A percentile compares a stretch with the other conserved stretches of the same genome.
phyloP scores from a whole-genome alignment of 257 asterid genomes.

The Solanum ahanhuiri region DNA sequence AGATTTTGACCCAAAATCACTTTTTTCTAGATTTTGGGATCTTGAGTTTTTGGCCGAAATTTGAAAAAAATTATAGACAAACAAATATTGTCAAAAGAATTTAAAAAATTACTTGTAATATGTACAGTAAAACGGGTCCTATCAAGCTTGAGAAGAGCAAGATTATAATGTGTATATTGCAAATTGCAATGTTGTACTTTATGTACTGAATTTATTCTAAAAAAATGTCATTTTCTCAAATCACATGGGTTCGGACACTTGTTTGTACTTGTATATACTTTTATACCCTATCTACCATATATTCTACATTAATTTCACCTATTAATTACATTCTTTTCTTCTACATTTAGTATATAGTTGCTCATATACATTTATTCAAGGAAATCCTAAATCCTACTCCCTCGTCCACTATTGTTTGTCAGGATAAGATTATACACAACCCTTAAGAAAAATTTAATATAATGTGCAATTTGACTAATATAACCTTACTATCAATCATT shows the following conservation, averaged over 20 bases:
- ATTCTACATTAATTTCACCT: no score
- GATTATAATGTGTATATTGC: background rate
- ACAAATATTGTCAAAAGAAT: background rate
- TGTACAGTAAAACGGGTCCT: background rate
- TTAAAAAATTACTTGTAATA: background rate
- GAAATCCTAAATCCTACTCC: no score
- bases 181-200: background rate
- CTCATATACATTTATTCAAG: no score
- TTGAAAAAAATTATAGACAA: background rate
- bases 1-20: background rate
- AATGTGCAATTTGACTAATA: no score
- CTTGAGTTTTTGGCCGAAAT: background rate
- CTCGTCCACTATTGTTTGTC: no score
- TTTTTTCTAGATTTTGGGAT: background rate
- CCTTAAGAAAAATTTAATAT: no score
- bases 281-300: no score
- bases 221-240: background rate
- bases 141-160: background rate
- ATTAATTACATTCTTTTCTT: no score
- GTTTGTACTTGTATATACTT: no score
- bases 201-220: background rate
- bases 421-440: no score
- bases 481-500: no score
- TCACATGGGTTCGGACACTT: background rate
- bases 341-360: no score